A percentile compares a stretch with the other conserved stretches of the same genome.
Conservation (phyloP, 192 early-diverging fungal genomes). For the Chytriomyces confervae region DNA sequence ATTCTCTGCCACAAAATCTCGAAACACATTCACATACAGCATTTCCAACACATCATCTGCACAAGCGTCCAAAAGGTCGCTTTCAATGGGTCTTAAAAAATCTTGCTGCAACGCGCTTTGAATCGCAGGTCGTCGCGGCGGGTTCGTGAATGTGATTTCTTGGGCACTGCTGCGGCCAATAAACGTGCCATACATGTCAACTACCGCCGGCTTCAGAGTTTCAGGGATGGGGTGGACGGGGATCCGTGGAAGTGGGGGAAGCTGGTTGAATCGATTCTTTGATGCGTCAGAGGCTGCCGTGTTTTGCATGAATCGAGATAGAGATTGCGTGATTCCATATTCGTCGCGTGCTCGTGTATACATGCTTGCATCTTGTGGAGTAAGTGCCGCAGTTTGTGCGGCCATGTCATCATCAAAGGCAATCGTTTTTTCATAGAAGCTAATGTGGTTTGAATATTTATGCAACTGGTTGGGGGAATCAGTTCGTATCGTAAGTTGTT, state of each 20-base stretch:
- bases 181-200: slow-evolving; percentile 2
- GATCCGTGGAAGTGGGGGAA: slow-evolving; percentile 4
- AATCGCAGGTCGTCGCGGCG: not conserved
- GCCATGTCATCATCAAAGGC: slow-evolving; percentile 7
- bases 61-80: slow-evolving; percentile 25
- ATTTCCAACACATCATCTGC: slow-evolving; percentile 9
- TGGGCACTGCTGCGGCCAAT: not conserved
- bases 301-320: slow-evolving; percentile 1
- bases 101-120: slow-evolving; percentile 15
- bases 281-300: not conserved
- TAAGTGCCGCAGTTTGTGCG: not conserved
- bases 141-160: slow-evolving; percentile 6
- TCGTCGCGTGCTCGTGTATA: slow-evolving; percentile 16
- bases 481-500: not conserved
- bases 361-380: not conserved
- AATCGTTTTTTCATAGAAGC: not conserved
- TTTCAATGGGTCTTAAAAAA: slow-evolving; percentile 4
- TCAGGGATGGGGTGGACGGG: slow-evolving; percentile 1
- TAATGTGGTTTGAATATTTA: not conserved
- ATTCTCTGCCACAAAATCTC: slow-evolving; percentile 12
- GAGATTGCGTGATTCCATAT: slow-evolving; percentile 5
- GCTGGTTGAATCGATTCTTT: not conserved
- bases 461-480: not conserved
- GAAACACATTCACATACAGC: slow-evolving; percentile 19
- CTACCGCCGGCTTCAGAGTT: not conserved